Evolutionary conservation across 305 asterid genomes (phyloP).

Genomic region (Fraxinus platypoda): DNA sequence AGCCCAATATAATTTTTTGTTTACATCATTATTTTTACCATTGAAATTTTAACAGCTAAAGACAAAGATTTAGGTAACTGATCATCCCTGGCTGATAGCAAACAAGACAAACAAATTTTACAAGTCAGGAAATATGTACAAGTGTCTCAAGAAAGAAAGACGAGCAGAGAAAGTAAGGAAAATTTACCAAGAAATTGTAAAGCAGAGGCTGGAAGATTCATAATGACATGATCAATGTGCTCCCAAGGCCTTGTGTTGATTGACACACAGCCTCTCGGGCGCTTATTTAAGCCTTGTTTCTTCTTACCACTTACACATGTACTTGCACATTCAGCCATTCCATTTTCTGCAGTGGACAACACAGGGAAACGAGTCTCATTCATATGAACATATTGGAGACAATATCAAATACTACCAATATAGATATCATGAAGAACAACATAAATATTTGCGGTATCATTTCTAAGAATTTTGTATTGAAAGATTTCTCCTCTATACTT

Average conservation of each 20-base stretch:
- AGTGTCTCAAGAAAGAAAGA: background rate
- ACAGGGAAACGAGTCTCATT: constrained; percentile 19
- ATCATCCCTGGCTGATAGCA: background rate
- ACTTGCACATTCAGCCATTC: constrained; percentile 27
- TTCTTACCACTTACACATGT: constrained; percentile 39
- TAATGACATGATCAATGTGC: constrained; percentile 84
- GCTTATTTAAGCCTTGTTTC: constrained; percentile 55
- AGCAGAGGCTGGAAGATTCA: constrained; percentile 96
- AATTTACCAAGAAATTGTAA: constrained; percentile 75
- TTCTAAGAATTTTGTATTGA: background rate
- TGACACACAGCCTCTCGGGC: constrained; percentile 38
- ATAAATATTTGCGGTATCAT: background rate
- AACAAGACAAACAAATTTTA: background rate
- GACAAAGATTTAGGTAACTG: background rate
- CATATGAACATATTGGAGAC: constrained; percentile 11
- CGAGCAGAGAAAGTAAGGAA: background rate
- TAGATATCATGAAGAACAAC: background rate
- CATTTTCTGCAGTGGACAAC: constrained; percentile 44
- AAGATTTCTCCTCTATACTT: background rate
- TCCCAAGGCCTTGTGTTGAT: constrained; percentile 78
- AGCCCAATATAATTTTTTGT: background rate
- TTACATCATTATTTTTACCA: background rate
- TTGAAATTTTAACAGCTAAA: background rate
- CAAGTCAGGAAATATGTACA: background rate
- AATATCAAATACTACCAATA: constrained; percentile 17